Percentiles rank a stretch among this genome's conserved stretches.
Conservation (phyloP, 371 early-diverging fungal species). For the Apophysomyces elegans region DNA sequence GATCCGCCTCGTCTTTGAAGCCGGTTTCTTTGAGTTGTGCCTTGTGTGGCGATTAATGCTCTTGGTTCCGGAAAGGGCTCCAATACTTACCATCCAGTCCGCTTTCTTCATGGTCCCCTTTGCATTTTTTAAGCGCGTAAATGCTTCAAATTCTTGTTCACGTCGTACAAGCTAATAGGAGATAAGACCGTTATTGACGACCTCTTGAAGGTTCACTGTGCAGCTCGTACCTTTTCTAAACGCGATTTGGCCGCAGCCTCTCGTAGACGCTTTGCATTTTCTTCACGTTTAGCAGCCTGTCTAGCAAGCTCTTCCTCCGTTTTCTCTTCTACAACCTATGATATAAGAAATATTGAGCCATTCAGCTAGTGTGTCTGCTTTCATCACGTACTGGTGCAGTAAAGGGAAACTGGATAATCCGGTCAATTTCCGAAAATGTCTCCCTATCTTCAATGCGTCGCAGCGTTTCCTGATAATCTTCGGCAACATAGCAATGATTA, state of each 20-base stretch:
- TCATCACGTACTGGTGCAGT: slow-evolving; percentile 54
- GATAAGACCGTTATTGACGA: too few relatives aligned
- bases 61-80: not conserved
- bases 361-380: not conserved
- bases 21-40: slow-evolving; percentile 66
- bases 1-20: slow-evolving; percentile 73
- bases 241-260: slow-evolving; percentile 82
- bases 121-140: slow-evolving; percentile 57
- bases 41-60: slow-evolving; percentile 28
- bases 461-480: slow-evolving; percentile 74
- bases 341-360: not conserved
- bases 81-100: slow-evolving; percentile 54
- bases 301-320: slow-evolving; percentile 76
- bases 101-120: slow-evolving; percentile 53
- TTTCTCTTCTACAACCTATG: slow-evolving; percentile 69
- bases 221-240: slow-evolving; percentile 69
- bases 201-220: too few relatives aligned
- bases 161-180: slow-evolving; percentile 48
- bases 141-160: slow-evolving; percentile 64
- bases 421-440: slow-evolving; percentile 61
- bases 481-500: slow-evolving; percentile 70
- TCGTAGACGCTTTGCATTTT: slow-evolving; percentile 73
- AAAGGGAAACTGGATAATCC: slow-evolving; percentile 78
- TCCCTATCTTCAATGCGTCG: slow-evolving; percentile 54
- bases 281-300: slow-evolving; percentile 75